Conservation (phyloP, 345 rosid genomes). For the Pugionium cornutum region DNA sequence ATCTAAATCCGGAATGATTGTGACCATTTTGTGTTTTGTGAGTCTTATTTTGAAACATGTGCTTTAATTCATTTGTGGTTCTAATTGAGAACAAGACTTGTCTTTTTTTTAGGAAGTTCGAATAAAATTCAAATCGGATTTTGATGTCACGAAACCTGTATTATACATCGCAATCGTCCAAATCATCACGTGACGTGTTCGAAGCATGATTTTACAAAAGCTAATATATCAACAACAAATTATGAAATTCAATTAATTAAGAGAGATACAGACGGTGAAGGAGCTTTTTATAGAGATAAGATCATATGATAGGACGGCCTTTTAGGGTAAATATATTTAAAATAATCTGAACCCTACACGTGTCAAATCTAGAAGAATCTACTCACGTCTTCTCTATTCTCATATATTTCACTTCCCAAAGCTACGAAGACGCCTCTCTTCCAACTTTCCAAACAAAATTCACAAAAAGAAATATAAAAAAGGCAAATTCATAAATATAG, state of each 20-base stretch:
- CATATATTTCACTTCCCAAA: constrained; percentile 3
- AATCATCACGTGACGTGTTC: constrained; percentile 22
- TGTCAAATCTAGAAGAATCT: constrained; percentile 25
- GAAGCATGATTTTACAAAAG: constrained; percentile 4
- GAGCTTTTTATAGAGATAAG: constrained; percentile 21
- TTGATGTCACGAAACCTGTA: constrained; percentile 25
- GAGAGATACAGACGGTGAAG: neutral
- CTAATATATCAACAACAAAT: neutral
- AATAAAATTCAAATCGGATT: constrained; percentile 29
- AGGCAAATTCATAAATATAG: neutral
- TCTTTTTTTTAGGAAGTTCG: neutral
- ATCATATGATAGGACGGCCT: constrained; percentile 23
- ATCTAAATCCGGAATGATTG: constrained; percentile 1
- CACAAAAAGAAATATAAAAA: neutral
- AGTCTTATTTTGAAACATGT: constrained; percentile 18
- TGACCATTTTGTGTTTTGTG: constrained; percentile 17
- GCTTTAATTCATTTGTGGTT: constrained; percentile 24
- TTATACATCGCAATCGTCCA: neutral
- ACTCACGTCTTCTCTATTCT: neutral
- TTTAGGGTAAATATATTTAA: neutral
- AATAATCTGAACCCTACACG: constrained; percentile 15
- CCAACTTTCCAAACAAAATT: constrained; percentile 18
- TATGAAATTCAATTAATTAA: too few relatives aligned
- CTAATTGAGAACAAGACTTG: constrained; percentile 1
- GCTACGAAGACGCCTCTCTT: constrained; percentile 13